These are phyloP conservation scores for Colletotrichum acutatum DNA, from an alignment of 2,329 filamentous ascomycete species.

Conservation along the genomic window DNA sequence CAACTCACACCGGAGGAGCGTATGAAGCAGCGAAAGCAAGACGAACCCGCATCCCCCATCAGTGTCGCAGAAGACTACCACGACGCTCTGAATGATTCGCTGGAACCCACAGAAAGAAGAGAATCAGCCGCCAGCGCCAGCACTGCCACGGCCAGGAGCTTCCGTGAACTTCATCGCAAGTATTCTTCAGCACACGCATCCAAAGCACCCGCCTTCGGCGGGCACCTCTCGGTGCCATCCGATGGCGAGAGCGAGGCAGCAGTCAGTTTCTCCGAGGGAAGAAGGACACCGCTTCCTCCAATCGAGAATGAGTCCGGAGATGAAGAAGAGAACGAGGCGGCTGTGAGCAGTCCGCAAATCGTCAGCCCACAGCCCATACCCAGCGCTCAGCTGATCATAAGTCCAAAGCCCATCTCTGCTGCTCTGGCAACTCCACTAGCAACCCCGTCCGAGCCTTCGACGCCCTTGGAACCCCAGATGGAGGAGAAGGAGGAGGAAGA, in stretches of 20 bases:
- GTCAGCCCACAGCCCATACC: slow-evolving; percentile 5
- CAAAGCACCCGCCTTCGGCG: slow-evolving; percentile 52
- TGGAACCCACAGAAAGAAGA: slow-evolving; percentile 61
- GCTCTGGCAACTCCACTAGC: not conserved
- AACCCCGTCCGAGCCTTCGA: not conserved
- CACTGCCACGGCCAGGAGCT: slow-evolving; percentile 74
- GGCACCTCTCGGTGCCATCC: slow-evolving; percentile 58
- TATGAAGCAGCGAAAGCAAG: slow-evolving; percentile 69
- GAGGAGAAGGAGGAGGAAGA: slow-evolving; percentile 34
- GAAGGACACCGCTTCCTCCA: slow-evolving; percentile 64
- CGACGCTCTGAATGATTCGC: slow-evolving; percentile 58
- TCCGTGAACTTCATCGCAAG: slow-evolving; percentile 70
- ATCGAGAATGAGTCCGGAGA: slow-evolving; percentile 54
- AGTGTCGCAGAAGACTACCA: slow-evolving; percentile 56
- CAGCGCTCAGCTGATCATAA: slow-evolving; percentile 9
- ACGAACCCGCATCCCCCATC: slow-evolving; percentile 51
- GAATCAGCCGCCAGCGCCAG: slow-evolving; percentile 73
- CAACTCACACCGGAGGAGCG: slow-evolving; percentile 80
- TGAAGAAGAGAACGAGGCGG: slow-evolving; percentile 26
- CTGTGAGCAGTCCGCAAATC: not conserved
- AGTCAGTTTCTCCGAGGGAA: slow-evolving; percentile 69
- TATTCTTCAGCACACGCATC: slow-evolving; percentile 65
- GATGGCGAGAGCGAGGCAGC: slow-evolving; percentile 71
- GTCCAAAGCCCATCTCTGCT: slow-evolving; percentile 10
- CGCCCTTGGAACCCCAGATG: not conserved